Evolutionary conservation across 2,329 filamentous ascomycete species (phyloP), one percentile per base, ranked within the genome.

Genomic region (Trichoderma polysporum): DNA sequence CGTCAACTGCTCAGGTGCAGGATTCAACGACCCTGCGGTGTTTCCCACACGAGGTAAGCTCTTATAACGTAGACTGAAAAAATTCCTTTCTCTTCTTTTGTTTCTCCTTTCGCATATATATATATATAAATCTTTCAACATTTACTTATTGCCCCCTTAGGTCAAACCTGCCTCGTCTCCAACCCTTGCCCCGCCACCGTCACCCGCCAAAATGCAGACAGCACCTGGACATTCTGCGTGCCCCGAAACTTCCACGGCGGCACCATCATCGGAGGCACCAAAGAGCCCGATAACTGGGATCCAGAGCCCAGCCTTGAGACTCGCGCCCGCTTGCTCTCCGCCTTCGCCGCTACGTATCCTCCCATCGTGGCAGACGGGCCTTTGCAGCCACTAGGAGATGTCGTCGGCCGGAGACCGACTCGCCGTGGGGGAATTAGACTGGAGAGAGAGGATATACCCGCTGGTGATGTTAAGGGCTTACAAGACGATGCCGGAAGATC

Each of bases 211-310:
- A 84, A 86, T 70, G 78, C 79, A 0, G 85, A 89, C 75, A 86
- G 87, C 0, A 83, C 80, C 9, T 90, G 87, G 86, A 82, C 83
- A 0, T 90, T 90, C 69, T 83, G 83, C 53, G 85, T 91, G 6
- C 87, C 88, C 0, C 82, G 89, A 2, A 84, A 83, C 9, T 84
- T 88, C 29, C 80, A 85, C 37, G 88, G 88, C 3, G 88, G 88
- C 2, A 90, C 88, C 0, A 80, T 91, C 45, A 84, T 91, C 22
- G 89, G 88, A 5, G 88, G 88, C 0, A 91, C 88, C 10, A 90
- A 89, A 74, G 84, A 90, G 72, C 80, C 82, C 1, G 77, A 84
- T 65, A 79, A 89, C 73, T 88, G 85, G 84, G 79, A 84, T 54
- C 74, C 81, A 0, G 76, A 80, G 19, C 83, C 86, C 1, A 84